Percentiles rank a stretch among this genome's conserved stretches.
Conservation (phyloP, 106 monocot genomes). For the Dioscorea zingiberensis region DNA sequence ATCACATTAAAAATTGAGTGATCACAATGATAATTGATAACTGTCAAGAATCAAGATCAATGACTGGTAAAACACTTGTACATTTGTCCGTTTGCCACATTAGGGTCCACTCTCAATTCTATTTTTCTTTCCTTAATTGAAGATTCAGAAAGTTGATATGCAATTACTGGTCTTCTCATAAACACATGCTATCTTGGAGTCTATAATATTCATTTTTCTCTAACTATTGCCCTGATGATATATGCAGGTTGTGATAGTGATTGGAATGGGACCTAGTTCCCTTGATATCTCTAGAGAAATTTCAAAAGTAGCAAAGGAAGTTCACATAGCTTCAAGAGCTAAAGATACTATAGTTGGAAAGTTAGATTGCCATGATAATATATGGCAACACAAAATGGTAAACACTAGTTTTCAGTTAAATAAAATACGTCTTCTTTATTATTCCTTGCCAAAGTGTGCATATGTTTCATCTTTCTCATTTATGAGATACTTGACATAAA, state of each 20-base stretch:
- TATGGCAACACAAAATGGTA: slow-evolving; percentile 37
- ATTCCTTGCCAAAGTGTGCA: neutral
- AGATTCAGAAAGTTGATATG: too few relatives aligned
- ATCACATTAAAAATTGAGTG: too few relatives aligned
- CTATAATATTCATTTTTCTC: neutral
- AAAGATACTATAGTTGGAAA: slow-evolving; percentile 16
- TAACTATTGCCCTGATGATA: neutral
- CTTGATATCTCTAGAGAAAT: slow-evolving; percentile 39
- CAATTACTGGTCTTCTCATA: neutral
- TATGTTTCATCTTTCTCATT: neutral
- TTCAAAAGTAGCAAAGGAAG: slow-evolving; percentile 40
- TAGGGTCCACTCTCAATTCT: neutral
- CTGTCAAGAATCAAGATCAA: too few relatives aligned
- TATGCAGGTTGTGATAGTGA: slow-evolving; percentile 34
- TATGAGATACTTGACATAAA: neutral
- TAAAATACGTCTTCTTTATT: neutral
- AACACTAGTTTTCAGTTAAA: neutral
- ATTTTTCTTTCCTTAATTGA: too few relatives aligned
- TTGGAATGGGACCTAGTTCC: slow-evolving; percentile 37
- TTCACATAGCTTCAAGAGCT: slow-evolving; percentile 34
- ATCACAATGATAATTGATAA: too few relatives aligned
- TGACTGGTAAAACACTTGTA: neutral
- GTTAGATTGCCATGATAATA: slow-evolving; percentile 19
- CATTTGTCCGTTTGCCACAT: neutral
- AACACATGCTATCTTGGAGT: neutral